Evolutionary conservation across 805 yeast genomes (phyloP).

Genomic region (Saccharomycopsis javanensis): DNA sequence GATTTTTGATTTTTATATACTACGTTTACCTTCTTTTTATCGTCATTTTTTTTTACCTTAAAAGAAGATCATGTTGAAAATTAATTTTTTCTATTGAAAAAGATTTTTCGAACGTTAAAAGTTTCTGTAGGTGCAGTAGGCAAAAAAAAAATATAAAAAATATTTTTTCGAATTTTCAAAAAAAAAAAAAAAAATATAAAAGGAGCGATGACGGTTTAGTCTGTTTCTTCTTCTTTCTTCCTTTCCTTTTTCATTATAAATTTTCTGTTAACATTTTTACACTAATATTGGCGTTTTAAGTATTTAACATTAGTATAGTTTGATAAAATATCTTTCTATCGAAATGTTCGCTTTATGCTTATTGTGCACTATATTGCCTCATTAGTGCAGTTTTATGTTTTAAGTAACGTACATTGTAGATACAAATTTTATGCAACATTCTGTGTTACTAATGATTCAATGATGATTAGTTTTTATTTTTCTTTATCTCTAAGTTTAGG

Average conservation of each 20-base stretch:
- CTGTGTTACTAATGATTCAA: too few relatives aligned
- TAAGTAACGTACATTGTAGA: too few relatives aligned
- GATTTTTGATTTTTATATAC: background rate
- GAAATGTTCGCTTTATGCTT: too few relatives aligned
- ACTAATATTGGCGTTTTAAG: too few relatives aligned
- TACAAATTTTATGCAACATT: background rate
- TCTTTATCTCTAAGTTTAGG: slow-evolving; percentile 1
- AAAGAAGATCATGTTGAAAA: background rate
- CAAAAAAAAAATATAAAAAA: too few relatives aligned
- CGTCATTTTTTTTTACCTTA: background rate
- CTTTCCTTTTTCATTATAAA: background rate
- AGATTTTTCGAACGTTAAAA: background rate
- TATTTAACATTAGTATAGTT: too few relatives aligned
- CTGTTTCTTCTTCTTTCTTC: background rate
- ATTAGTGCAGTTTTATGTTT: too few relatives aligned
- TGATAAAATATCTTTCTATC: too few relatives aligned
- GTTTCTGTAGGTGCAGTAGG: background rate
- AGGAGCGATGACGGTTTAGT: background rate
- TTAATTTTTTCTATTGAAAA: background rate
- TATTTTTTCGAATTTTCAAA: background rate
- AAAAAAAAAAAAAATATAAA: background rate
- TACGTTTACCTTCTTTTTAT: background rate
- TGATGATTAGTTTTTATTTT: background rate
- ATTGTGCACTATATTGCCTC: too few relatives aligned
- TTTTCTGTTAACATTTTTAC: too few relatives aligned